Evolutionary conservation across 768 basidiomycete genomes (phyloP), one percentile per base, ranked within the genome.

Genomic region (Auricularia cornea): DNA sequence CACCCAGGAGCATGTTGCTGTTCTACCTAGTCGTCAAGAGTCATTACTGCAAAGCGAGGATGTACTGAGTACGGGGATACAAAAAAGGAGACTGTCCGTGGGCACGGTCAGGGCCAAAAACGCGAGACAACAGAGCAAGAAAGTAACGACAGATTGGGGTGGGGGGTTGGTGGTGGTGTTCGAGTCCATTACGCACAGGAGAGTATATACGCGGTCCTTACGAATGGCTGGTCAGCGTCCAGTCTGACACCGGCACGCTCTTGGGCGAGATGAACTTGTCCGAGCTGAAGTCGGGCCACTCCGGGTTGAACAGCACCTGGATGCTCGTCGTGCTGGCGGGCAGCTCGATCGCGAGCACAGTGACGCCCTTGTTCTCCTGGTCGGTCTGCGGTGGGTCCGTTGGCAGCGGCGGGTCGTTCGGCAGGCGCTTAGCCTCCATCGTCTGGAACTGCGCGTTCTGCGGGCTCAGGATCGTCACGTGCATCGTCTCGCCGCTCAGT

Each of bases 261-360:
- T 80, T 75, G 0, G 94, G 94, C 14, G 84, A 87, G 65, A 88
- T 82, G 74, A 84, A 88, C 68, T 75, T 74, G 68, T 78, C 79
- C 56, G 84, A 70, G 35, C 83, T 77, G 79, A 89, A 82, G 31
- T 83, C 86, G 41, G 79, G 74, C 94, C 94, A 98, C 70, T 96
- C 90, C n/a, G 96, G 97, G 74, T 84, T 94, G 78, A 98, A 89
- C 72, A 98, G 73, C 60, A 98, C 87, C 76, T 95, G 84, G 59
- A 97, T 74, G 18, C 78, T 88, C 74, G 90, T 88, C 59, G 76
- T 75, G 20, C 92, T 93, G 20, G 87, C 84, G 32, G 82, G 79
- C 14, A 77, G 57, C 26, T 57, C 29, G 72, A 99, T 87, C 63
- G 80, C 80, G 60, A 99, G 77, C n/a, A 98, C 94, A 12, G 83